These are phyloP conservation scores for Scleroderma bovista DNA, from an alignment of 768 basidiomycete genomes.

Conservation along the genomic window DNA sequence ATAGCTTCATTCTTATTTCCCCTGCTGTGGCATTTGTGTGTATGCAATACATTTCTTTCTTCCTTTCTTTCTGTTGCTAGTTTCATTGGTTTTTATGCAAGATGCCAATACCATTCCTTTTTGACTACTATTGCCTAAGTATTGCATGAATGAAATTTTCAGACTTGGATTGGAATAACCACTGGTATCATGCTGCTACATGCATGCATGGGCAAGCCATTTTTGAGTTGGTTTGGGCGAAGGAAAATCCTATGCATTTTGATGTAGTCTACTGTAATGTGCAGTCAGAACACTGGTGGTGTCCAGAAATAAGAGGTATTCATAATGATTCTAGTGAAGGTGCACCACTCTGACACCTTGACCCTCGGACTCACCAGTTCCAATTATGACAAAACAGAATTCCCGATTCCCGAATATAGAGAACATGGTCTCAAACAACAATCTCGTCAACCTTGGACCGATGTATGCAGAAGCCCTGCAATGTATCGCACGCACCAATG, in stretches of 20 bases:
- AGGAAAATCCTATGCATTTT: too few relatives aligned
- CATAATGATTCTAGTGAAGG: not conserved
- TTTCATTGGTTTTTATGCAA: not conserved
- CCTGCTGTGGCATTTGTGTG: conserved; percentile 16
- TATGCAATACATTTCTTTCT: conserved; percentile 26
- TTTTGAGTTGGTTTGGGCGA: too few relatives aligned
- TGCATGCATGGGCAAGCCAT: too few relatives aligned
- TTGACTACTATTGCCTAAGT: too few relatives aligned
- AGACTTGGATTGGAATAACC: too few relatives aligned
- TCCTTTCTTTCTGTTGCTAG: too few relatives aligned
- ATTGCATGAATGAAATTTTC: too few relatives aligned
- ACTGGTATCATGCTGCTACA: too few relatives aligned
- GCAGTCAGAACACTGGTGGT: too few relatives aligned
- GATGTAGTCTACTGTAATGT: too few relatives aligned
- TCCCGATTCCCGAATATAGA: too few relatives aligned
- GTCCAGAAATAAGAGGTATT: too few relatives aligned
- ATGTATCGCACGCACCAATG: not conserved
- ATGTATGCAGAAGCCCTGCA: conserved; percentile 59
- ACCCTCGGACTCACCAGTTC: not conserved
- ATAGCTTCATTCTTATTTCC: conserved; percentile 12
- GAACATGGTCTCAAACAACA: conserved; percentile 19
- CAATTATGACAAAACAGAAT: not conserved
- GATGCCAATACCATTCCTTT: not conserved
- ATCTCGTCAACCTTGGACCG: conserved; percentile 67
- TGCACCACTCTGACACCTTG: not conserved